A percentile compares a stretch with the other conserved stretches of the same genome.
These are phyloP conservation scores for Naganishia vaughanmartiniae DNA, from an alignment of 768 basidiomycete species.

Conservation along the genomic window DNA sequence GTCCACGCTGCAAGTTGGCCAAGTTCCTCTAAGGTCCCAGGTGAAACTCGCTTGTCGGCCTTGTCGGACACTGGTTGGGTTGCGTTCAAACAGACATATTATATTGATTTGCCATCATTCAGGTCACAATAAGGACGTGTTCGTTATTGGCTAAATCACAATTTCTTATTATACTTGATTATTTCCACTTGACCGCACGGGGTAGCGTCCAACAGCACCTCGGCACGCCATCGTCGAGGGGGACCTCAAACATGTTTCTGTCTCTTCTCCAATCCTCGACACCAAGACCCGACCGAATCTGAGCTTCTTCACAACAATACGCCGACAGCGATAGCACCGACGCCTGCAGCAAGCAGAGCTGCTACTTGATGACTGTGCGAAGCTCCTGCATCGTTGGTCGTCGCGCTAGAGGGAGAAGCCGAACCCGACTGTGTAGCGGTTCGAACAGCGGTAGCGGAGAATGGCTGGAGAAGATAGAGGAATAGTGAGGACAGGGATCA, in stretches of 20 bases:
- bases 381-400: not conserved
- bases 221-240: not conserved
- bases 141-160: not conserved
- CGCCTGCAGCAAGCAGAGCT: not conserved
- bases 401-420: not conserved
- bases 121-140: not conserved
- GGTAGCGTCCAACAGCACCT: not conserved
- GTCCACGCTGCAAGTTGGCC: too few species aligned
- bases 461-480: not conserved
- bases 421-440: slow-evolving; percentile 6
- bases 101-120: not conserved
- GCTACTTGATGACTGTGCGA: not conserved
- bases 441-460: not conserved
- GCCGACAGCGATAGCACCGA: not conserved
- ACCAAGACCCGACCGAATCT: not conserved
- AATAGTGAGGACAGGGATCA: not conserved
- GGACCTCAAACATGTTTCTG: not conserved
- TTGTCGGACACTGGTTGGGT: not conserved
- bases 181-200: not conserved
- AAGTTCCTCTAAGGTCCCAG: too few species aligned
- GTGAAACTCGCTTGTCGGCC: too few species aligned
- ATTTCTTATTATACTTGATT: not conserved
- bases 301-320: not conserved
- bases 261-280: not conserved
- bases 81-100: not conserved